Evolutionary conservation across 208 protist species (phyloP).

Genomic region (Trypanosoma brucei): DNA sequence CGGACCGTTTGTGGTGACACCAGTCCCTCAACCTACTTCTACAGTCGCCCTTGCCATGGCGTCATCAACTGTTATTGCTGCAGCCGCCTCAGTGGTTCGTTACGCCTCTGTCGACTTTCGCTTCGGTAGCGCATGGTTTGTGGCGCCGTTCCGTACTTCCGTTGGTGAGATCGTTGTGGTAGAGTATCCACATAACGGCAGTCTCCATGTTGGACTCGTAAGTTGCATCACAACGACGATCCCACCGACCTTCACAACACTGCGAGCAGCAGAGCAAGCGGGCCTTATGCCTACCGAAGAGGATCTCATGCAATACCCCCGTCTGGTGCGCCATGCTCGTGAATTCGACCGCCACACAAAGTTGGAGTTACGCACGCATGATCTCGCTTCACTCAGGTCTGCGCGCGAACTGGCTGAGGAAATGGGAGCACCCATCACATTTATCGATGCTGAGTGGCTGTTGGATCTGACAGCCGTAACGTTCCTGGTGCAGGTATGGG

Average conservation of each 20-base stretch:
- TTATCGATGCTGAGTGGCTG: constrained; percentile 83
- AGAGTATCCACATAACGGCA: constrained; percentile 62
- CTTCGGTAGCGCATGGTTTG: constrained; percentile 83
- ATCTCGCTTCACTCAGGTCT: constrained; percentile 54
- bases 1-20: neutral
- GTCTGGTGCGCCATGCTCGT: constrained; percentile 76
- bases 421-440: constrained; percentile 42
- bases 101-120: constrained; percentile 87
- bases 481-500: constrained; percentile 77
- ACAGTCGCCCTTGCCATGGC: neutral
- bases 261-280: constrained; percentile 46
- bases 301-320: constrained; percentile 43
- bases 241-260: constrained; percentile 48
- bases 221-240: constrained; percentile 60
- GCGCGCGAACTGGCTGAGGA: constrained; percentile 51
- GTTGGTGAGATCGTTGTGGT: constrained; percentile 81
- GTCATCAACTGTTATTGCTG: neutral
- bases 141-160: constrained; percentile 72
- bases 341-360: constrained; percentile 77
- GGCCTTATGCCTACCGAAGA: constrained; percentile 58
- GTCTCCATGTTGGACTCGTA: constrained; percentile 77
- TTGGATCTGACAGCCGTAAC: constrained; percentile 76
- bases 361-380: constrained; percentile 57
- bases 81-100: constrained; percentile 28
- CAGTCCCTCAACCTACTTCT: neutral